Evolutionary conservation across 495 filamentous ascomycete species (phyloP).

Genomic region (Glonium stellatum): DNA sequence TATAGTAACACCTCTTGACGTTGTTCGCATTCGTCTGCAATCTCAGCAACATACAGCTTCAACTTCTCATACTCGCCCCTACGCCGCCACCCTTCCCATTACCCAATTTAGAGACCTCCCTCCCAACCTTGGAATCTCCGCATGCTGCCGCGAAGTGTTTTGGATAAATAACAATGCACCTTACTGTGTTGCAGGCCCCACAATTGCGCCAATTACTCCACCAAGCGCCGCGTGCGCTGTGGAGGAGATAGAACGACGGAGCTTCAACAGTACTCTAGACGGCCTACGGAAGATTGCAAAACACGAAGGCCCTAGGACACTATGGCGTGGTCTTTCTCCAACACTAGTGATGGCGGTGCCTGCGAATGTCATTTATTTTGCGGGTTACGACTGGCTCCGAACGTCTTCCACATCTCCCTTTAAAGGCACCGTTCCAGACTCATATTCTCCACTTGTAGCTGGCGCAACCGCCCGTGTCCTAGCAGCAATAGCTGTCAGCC

Average conservation of each 20-base stretch:
- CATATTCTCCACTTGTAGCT: conserved; percentile 70
- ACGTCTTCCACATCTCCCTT: conserved; percentile 58
- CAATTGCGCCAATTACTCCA: conserved; percentile 34
- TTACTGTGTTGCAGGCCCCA: conserved; percentile 61
- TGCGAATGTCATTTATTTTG: conserved; percentile 96
- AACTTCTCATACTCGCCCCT: conserved; percentile 29
- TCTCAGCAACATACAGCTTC: conserved; percentile 56
- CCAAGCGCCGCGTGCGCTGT: conserved; percentile 66
- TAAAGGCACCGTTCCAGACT: conserved; percentile 43
- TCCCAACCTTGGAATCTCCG: conserved; percentile 80
- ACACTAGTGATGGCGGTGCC: conserved; percentile 92
- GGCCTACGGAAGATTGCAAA: conserved; percentile 93
- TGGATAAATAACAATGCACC: conserved; percentile 83
- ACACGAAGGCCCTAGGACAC: conserved; percentile 76
- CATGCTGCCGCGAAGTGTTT: conserved; percentile 95
- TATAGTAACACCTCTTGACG: conserved; percentile 89
- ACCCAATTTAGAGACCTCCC: conserved; percentile 57
- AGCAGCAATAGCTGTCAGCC: conserved; percentile 76
- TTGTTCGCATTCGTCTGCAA: conserved; percentile 90
- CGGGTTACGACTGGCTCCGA: conserved; percentile 94
- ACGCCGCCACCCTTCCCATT: conserved; percentile 29
- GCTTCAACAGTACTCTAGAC: conserved; percentile 86
- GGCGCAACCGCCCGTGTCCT: conserved; percentile 69
- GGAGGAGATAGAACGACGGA: conserved; percentile 72
- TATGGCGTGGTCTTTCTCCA: conserved; percentile 90